Evolutionary conservation across 164 flowering plant species (phyloP), one percentile per base, ranked within the genome.

Genomic region (Buxus sempervirens): DNA sequence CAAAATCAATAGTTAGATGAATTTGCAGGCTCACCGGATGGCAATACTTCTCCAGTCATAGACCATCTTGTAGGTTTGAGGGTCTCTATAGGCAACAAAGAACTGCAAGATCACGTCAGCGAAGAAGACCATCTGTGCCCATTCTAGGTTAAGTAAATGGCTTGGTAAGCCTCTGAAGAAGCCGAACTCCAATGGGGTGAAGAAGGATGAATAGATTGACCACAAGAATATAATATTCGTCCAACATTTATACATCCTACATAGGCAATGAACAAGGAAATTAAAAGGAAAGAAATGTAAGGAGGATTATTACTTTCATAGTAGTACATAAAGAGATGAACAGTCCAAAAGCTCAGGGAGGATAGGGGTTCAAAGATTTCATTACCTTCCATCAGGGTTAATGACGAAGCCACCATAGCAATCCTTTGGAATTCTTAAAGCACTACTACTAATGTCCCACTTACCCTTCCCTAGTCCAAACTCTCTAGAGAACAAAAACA

Each of bases 151-250:
- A 62, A 70, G 70, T 19, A 85, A 80, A 49, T 82, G 73, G 72
- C 79, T 70, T 9, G 87, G 89, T 10, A 88, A 72, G 0, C 92
- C 92, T 67, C 87, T 79, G 82, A 85, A 88, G 86, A 88, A 88
- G 3, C 80, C 92, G 28, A 85, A 88, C 73, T 88, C 90, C 67
- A 88, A 1, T 0, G 92, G 92, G n/a, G n/a, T n/a, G n/a, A n/a
- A n/a, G n/a, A n/a, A n/a, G n/a, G n/a, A n/a, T n/a, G n/a, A n/a
- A n/a, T 0, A 88, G 0, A 84, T 64, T 9, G 92, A 82, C 90
- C 92, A 88, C 41, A 88, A 13, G 60, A 85, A 72, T 53, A 88
- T 88, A 71, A 88, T 78, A 38, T 77, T 72, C 20, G 66, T 74
- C 88, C 88, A 84, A 22, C 63, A 63, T 54, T 59, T 64, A 57